Evolutionary conservation across 495 filamentous ascomycete genomes (phyloP), one percentile per base, ranked within the genome.

Genomic region (Penicillium robsamsonii): DNA sequence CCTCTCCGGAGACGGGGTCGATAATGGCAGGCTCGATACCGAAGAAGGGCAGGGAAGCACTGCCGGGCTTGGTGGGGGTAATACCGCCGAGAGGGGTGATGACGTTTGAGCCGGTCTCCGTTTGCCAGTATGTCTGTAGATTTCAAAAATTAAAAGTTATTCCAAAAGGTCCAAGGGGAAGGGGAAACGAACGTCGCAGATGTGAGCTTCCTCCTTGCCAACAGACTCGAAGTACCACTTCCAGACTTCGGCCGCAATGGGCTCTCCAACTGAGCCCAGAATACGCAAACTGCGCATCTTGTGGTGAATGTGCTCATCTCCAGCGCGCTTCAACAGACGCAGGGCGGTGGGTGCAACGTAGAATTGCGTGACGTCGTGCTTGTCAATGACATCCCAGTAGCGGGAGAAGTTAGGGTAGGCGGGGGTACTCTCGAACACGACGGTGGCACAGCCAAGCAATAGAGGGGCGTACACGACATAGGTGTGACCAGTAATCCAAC

Each of bases 401-500:
- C 95, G 84, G 20, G 93, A 96, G 83, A 96, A 97, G 79, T 94
- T 86, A 58, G 94, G 94, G 72, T 97, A 97, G 22, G 94, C 92
- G 3, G 94, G 94, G 15, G 94, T 98, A 63, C 95, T 95, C 77
- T 99, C 94, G 60, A 97, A 99, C n/a, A 99, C 93, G 24, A 99
- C 90, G 4, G 94, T 97, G 24, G 93, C 82, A 58, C 96, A 86
- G 77, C 94, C 94, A 40, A 97, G 81, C 5, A 99, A 79, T 42
- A 99, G 81, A 52, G 94, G 94, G 11, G 94, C 91, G 67, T 99
- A 99, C 29, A 99, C 93, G 47, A 96, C 94, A 66, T 99, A 99
- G 45, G 94, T 96, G 75, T 99, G 94, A n/a, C 94, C 94, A 44
- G 95, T 97, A 68, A 99, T 97, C 94, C 94, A 99, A 62, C 94